Base-by-base conservation (phyloP, 148 eudicot genomes). In the Nepenthes gracilis region DNA sequence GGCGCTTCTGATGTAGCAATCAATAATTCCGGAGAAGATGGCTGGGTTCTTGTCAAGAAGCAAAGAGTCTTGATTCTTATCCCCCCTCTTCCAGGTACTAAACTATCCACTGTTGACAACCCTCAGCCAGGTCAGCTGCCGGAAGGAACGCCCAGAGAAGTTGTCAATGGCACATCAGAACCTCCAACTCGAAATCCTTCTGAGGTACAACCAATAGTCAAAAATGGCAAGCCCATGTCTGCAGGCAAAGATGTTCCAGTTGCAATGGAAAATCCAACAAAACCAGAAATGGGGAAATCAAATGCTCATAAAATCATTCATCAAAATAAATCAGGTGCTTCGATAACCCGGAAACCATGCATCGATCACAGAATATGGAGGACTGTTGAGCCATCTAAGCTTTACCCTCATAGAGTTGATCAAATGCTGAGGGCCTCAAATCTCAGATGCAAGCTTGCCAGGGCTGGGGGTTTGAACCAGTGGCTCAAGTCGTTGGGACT, bases 401-500 rank as follows among this genome's bases (percentile, higher is more conserved):
- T 61, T 33, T 54, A 6, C 61, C 68, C 43, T n/a, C 62, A 47
- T 4, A 72, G 70, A 48, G 77, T 10, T 5, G 71, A 75, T 77
- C 70, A 59, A 48, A 84, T 70, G 63, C 80, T 78, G 85, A 86
- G 88, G 62, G 82, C 81, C 35, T 59, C 72, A 33, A 79, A 78
- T 76, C 78, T 93, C 23, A 88, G 86, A 75, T 80, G 83, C 37
- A 93, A 84, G 77, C 85, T 93, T 47, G 59, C 15, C 40, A 77
- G 76, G 61, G 95, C 92, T 23, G 98, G 98, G 38, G 98, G 98
- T 58, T 68, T 86, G 75, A 76, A 67, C 65, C 75, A 65, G 59
- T 93, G 98, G 98, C 82, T 93, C 35, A 64, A 70, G 40, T 86
- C 92, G 12, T 36, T 86, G 11, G 98, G 98, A 59, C 86, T 93